Evolutionary conservation across 2,329 filamentous ascomycete species (phyloP).

Genomic region (Ophiostoma ips): DNA sequence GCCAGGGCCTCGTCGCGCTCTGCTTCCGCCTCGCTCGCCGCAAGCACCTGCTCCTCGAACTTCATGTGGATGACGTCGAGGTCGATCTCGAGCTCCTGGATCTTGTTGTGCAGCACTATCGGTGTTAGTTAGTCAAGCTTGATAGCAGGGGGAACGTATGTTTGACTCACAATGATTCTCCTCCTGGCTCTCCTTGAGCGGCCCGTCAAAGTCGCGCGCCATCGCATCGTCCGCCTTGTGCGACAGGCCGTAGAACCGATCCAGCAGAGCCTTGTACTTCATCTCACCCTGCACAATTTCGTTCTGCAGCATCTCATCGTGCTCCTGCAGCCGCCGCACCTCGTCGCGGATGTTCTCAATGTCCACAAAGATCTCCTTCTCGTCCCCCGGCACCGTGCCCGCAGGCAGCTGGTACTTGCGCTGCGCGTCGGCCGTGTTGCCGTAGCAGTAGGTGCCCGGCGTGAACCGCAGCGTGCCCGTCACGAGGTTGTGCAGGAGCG

Average conservation of each 20-base stretch:
- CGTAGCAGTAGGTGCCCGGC: slow-evolving; percentile 11
- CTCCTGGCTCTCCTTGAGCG: slow-evolving; percentile 7
- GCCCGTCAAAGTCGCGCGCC: slow-evolving; percentile 3
- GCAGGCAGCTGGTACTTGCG: slow-evolving; percentile 10
- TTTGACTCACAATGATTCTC: slow-evolving; percentile 10
- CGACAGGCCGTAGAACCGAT: slow-evolving; percentile 11
- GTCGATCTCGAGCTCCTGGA: slow-evolving; percentile 11
- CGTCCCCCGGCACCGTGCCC: slow-evolving; percentile 11
- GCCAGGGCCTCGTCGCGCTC: slow-evolving; percentile 10
- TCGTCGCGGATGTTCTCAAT: slow-evolving; percentile 22
- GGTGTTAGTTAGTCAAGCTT: not conserved
- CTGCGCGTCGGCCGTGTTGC: not conserved
- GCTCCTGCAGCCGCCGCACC: slow-evolving; percentile 16
- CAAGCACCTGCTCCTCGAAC: slow-evolving; percentile 7
- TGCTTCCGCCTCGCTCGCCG: not conserved
- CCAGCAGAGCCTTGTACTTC: slow-evolving; percentile 12
- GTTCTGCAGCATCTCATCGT: slow-evolving; percentile 16
- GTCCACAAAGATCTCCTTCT: slow-evolving; percentile 19
- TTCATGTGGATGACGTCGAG: slow-evolving; percentile 9
- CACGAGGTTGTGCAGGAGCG: slow-evolving; percentile 14
- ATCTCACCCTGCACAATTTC: slow-evolving; percentile 14
- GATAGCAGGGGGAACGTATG: too few species aligned
- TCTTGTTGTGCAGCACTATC: slow-evolving; percentile 7
- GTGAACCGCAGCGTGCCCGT: slow-evolving; percentile 13
- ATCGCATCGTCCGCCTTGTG: slow-evolving; percentile 9